A percentile compares a stretch with the other conserved stretches of the same genome.
These are phyloP conservation scores for Kuraishia cidri DNA, from an alignment of 805 yeast genomes.

Conservation along the genomic window DNA sequence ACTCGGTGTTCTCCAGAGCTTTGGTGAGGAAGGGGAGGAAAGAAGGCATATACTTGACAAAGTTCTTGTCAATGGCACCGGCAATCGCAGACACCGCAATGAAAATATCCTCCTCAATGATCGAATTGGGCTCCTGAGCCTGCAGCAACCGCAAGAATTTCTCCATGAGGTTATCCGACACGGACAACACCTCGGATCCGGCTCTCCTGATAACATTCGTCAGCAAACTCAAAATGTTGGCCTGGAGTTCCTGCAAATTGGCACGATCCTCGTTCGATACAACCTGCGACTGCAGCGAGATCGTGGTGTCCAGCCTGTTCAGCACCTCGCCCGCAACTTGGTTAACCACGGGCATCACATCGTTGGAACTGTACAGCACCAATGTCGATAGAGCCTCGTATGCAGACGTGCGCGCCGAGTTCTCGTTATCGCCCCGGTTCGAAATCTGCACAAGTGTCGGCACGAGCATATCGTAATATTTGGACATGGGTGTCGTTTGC, in stretches of 20 bases:
- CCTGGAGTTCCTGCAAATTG: slow-evolving; percentile 82
- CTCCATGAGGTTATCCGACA: slow-evolving; percentile 80
- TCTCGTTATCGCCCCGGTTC: slow-evolving; percentile 71
- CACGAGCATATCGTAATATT: slow-evolving; percentile 59
- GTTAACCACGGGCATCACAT: slow-evolving; percentile 60
- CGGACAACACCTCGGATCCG: slow-evolving; percentile 52
- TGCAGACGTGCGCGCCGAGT: slow-evolving; percentile 88
- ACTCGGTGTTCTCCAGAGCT: slow-evolving; percentile 76
- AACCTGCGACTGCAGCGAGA: slow-evolving; percentile 49
- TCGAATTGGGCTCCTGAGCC: slow-evolving; percentile 52
- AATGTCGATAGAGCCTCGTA: slow-evolving; percentile 85
- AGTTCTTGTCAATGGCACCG: slow-evolving; percentile 62
- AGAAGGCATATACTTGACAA: slow-evolving; percentile 68
- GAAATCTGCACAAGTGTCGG: slow-evolving; percentile 66
- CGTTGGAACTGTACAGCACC: slow-evolving; percentile 67
- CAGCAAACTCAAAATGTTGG: slow-evolving; percentile 67
- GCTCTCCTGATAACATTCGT: slow-evolving; percentile 82
- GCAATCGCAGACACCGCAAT: slow-evolving; percentile 90
- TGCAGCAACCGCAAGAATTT: slow-evolving; percentile 67
- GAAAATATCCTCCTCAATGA: slow-evolving; percentile 86
- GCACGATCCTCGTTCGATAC: slow-evolving; percentile 62
- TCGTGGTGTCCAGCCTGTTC: slow-evolving; percentile 62
- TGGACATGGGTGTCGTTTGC: slow-evolving; percentile 59
- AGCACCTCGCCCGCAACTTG: slow-evolving; percentile 69
- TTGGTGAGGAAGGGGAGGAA: slow-evolving; percentile 76